Evolutionary conservation across 2,329 filamentous ascomycete species (phyloP).

Genomic region (Ceratocystis albifundus): DNA sequence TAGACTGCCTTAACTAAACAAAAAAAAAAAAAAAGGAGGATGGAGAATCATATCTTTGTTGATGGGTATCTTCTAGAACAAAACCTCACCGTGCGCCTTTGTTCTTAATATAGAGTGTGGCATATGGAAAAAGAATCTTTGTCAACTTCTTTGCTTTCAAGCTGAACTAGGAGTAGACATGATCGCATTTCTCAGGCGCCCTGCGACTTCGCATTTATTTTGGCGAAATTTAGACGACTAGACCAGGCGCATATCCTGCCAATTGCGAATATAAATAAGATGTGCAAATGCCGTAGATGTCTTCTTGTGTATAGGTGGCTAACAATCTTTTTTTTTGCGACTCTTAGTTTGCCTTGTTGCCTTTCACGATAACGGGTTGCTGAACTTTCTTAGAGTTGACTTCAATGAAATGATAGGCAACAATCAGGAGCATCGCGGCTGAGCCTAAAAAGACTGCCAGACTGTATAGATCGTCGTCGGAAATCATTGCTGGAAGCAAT

Average conservation of each 20-base stretch:
- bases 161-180: not conserved
- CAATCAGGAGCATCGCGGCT: constrained; percentile 79
- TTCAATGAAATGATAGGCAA: constrained; percentile 93
- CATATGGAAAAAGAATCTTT: not conserved
- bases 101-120: not conserved
- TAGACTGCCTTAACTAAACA: not conserved
- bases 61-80: constrained; percentile 18
- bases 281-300: not conserved
- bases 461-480: constrained; percentile 80
- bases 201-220: not conserved
- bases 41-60: constrained; percentile 12
- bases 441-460: constrained; percentile 89
- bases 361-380: constrained; percentile 18
- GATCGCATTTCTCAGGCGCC: not conserved
- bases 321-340: not conserved
- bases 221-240: not conserved
- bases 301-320: no score
- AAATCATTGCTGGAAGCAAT: constrained; percentile 60
- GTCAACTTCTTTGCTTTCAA: not conserved
- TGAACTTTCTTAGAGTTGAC: constrained; percentile 53
- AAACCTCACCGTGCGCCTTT: not conserved
- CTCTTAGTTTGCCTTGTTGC: constrained; percentile 19
- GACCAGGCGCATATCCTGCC: not conserved
- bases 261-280: not conserved
- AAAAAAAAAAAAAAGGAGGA: not conserved